Base-by-base conservation (phyloP, 495 filamentous ascomycete species). In the Lepraria neglecta region DNA sequence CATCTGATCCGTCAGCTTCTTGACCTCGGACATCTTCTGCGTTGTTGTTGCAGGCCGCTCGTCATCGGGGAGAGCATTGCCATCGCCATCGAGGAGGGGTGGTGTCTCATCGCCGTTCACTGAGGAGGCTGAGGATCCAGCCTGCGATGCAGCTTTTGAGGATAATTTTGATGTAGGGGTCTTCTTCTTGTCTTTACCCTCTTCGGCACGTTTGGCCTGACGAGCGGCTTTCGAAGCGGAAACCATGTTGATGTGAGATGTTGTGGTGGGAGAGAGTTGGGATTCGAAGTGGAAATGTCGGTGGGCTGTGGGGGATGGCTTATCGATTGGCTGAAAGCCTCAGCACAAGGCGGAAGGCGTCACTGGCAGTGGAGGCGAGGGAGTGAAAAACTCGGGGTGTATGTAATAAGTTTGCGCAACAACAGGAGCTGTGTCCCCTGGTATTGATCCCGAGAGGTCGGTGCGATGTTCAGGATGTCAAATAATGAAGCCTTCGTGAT, bases 181-280 rank as follows among this genome's bases (percentile, higher is more conserved):
- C 78, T 86, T 82, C 80, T 92, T 91, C 73, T 85, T 82, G 64
- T 79, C 78, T 62, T 79, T 81, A 54, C 80, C 83, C 11, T 84
- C 88, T 64, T 86, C 89, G 70, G 84, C 91, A 75, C 91, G 91
- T 84, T 96, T 96, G 65, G 95, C 94, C 73, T 96, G 80, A 74
- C 94, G 89, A 76, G 95, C 95, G 70, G 95, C 95, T 78, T 98
- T 98, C 66, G 94, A 97, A 70, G 94, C 87, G 64, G 95, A 97
- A 67, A 96, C 88, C 87, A 90, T 92, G 55, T 64, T 82, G 75
- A 4, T 56, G 24, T 45, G 5, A 15, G 59, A 17, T 14, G 30
- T 21, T 31, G 30, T 17, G 12, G 42, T 33, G 11, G 38, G 30
- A 31, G 47, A 11, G 31, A 21, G 19, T 4, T 33, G 21, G 3